phyloP scores from a whole-genome alignment of 2,329 filamentous ascomycete species.

The Neonectria sp. region DNA sequence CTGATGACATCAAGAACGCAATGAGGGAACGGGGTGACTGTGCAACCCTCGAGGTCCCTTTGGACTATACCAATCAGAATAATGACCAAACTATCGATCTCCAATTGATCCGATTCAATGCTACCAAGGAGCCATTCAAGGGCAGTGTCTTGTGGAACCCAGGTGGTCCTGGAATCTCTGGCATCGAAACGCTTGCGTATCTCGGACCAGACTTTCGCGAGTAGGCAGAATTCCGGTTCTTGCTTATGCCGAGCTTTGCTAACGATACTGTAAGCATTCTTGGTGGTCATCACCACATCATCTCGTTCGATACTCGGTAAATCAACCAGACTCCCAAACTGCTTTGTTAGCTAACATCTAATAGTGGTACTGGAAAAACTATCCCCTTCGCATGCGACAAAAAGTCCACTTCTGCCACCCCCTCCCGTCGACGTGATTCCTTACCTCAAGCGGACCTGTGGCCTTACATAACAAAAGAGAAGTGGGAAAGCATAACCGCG shows the following conservation, averaged over 20 bases:
- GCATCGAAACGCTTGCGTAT: slow-evolving; percentile 19
- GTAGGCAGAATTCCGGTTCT: slow-evolving; percentile 6
- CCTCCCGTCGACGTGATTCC: slow-evolving; percentile 23
- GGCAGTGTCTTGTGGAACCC: slow-evolving; percentile 59
- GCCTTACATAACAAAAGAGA: slow-evolving; percentile 10
- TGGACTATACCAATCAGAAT: slow-evolving; percentile 55
- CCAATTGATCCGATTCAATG: slow-evolving; percentile 51
- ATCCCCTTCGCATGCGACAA: slow-evolving; percentile 35
- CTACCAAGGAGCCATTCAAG: slow-evolving; percentile 48
- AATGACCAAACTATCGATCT: slow-evolving; percentile 49
- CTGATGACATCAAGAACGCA: background rate
- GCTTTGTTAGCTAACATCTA: background rate
- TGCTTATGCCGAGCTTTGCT: background rate
- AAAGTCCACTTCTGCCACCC: background rate
- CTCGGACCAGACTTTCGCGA: slow-evolving; percentile 6
- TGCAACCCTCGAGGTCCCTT: slow-evolving; percentile 54
- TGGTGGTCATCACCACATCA: slow-evolving; percentile 33
- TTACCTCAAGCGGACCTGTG: slow-evolving; percentile 23
- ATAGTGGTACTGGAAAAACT: slow-evolving; percentile 34
- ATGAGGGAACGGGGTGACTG: slow-evolving; percentile 45
- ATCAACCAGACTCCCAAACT: background rate
- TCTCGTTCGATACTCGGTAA: slow-evolving; percentile 41
- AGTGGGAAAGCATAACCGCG: background rate
- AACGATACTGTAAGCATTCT: slow-evolving; percentile 19
- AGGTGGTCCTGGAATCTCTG: slow-evolving; percentile 52